A percentile compares a stretch with the other conserved stretches of the same genome.
phyloP scores from a whole-genome alignment of 1,284 basidiomycete genomes.

The Austroboletus niveus region DNA sequence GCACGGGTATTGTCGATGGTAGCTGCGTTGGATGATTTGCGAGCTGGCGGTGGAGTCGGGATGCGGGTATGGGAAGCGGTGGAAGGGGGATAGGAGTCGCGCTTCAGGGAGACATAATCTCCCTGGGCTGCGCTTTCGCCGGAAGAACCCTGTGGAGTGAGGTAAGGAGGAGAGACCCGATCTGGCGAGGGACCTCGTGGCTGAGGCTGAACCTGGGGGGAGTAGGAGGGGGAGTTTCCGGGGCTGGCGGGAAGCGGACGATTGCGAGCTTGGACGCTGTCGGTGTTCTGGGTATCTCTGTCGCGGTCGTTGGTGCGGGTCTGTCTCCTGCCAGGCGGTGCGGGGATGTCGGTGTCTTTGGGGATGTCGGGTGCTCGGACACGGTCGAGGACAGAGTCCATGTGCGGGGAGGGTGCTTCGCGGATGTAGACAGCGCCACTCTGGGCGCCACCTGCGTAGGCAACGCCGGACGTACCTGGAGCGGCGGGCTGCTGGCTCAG shows the following conservation, averaged over 20 bases:
- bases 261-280: constrained; percentile 52
- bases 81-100: constrained; percentile 43
- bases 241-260: constrained; percentile 41
- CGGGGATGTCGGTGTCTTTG: constrained; percentile 44
- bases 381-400: constrained; percentile 56
- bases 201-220: constrained; percentile 38
- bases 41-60: constrained; percentile 33
- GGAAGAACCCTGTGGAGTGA: constrained; percentile 49
- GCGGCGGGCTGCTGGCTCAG: constrained; percentile 35
- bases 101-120: constrained; percentile 48
- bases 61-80: constrained; percentile 16
- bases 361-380: constrained; percentile 54
- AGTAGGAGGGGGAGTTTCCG: constrained; percentile 46
- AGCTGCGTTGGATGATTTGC: constrained; percentile 36
- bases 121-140: constrained; percentile 47
- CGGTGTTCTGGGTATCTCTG: constrained; percentile 43
- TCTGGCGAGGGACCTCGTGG: constrained; percentile 45
- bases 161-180: constrained; percentile 52
- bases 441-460: constrained; percentile 50
- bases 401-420: constrained; percentile 40
- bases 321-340: constrained; percentile 22
- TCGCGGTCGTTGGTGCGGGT: constrained; percentile 21
- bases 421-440: constrained; percentile 33
- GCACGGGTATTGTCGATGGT: constrained; percentile 39
- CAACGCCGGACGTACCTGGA: constrained; percentile 46